Base-by-base conservation (phyloP, 495 filamentous ascomycete genomes). In the Penicillium cinerascens region DNA sequence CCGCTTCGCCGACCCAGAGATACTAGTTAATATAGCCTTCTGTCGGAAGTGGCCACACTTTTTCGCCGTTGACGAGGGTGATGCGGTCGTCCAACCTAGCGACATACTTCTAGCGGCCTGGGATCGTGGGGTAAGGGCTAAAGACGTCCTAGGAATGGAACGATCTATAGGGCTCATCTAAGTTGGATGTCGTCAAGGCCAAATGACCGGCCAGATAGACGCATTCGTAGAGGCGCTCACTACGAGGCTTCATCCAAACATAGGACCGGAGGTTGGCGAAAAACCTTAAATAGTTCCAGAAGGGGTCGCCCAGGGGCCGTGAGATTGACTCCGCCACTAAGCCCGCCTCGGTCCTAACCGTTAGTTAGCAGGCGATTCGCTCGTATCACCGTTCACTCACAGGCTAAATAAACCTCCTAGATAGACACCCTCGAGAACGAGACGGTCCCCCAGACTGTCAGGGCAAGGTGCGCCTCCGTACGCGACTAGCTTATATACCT, bases 31-130 rank as follows among this genome's bases (percentile, higher is more conserved):
- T 74, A 1, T 56, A 61, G 2, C 80, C 79, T 61, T 89, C 87
- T 40, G 85, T 81, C 0, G 74, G 66, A 5, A 86, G 55, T 0
- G 87, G 85, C 15, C 85, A 68, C 0, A 87, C 76, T 50, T 91
- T 91, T 57, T 89, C 85, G 0, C 86, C 87, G 49, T 82, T 89
- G 6, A 79, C 59, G 7, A 89, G 74, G 0, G 80, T 84, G 15
- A 89, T 73, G 2, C 77, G 71, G 55, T 87, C 83, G 48, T 91
- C 87, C 2, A 80, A 58, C 5, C 87, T 74, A 5, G 73, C 76
- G 18, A 81, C 59, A 47, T 85, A 87, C 54, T 86, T 88, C 81
- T 83, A 91, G 3, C 78, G 74, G 49, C 78, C 69, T 1, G 75
- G 65, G 16, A 82, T 77, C 6, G 73, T 77, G 0, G 83, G 79